Conservation (phyloP, 2,329 filamentous ascomycete species). For the Curvularia verruculosa region DNA sequence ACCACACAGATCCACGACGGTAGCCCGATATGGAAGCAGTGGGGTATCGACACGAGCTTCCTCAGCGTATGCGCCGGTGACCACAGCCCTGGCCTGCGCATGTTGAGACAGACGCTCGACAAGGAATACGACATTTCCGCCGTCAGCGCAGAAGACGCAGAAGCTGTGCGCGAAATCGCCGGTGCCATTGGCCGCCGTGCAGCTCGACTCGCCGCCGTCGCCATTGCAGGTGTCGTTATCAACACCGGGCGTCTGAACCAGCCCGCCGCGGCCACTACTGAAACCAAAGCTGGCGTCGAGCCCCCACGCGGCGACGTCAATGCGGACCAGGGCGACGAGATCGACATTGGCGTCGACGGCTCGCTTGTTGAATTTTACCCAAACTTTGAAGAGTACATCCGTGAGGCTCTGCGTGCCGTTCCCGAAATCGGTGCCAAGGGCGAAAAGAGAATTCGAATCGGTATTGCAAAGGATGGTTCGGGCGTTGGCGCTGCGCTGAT, state of each 20-base stretch:
- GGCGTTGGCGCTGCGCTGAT: conserved; percentile 96
- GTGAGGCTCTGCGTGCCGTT: conserved; percentile 78
- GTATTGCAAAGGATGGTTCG: conserved; percentile 95
- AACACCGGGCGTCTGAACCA: conserved; percentile 72
- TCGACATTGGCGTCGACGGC: conserved; percentile 94
- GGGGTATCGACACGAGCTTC: conserved; percentile 90
- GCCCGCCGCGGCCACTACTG: conserved; percentile 44
- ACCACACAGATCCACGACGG: conserved; percentile 68
- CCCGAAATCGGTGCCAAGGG: conserved; percentile 78
- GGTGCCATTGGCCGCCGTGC: conserved; percentile 86
- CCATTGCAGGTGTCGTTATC: conserved; percentile 83
- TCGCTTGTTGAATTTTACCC: conserved; percentile 96
- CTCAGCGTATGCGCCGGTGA: conserved; percentile 87
- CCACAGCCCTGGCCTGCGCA: conserved; percentile 71
- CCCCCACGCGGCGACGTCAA: conserved; percentile 42
- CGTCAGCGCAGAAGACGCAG: conserved; percentile 80
- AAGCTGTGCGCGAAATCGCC: conserved; percentile 83
- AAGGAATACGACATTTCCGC: conserved; percentile 76
- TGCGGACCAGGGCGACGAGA: conserved; percentile 66
- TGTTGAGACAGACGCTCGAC: conserved; percentile 78
- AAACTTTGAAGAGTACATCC: conserved; percentile 84
- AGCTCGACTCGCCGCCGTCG: conserved; percentile 84
- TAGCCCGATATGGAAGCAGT: conserved; percentile 71
- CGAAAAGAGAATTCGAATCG: conserved; percentile 87
- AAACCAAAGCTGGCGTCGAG: conserved; percentile 43